Percentiles rank a stretch among this genome's conserved stretches.
Evolutionary conservation across 768 basidiomycete species (phyloP).

Genomic region (Strobilomyces dryophilus): DNA sequence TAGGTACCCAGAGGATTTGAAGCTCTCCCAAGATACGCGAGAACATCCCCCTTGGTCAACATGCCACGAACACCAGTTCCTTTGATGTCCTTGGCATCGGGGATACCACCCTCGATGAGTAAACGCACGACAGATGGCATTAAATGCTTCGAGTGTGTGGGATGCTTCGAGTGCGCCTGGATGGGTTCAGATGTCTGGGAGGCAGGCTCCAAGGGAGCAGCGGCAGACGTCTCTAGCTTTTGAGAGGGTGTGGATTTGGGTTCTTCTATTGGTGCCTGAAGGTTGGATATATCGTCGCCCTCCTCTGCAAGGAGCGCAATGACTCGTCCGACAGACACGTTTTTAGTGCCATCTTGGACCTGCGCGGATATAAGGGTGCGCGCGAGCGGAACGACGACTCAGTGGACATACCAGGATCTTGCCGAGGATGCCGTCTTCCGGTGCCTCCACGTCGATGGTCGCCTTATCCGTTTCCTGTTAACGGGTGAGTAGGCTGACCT

Average conservation of each 20-base stretch:
- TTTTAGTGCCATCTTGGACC: slow-evolving; percentile 76
- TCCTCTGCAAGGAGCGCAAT: slow-evolving; percentile 95
- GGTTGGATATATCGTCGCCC: slow-evolving; percentile 89
- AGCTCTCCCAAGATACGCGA: slow-evolving; percentile 81
- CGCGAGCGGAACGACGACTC: background rate
- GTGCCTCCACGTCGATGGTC: slow-evolving; percentile 97
- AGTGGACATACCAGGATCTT: slow-evolving; percentile 75
- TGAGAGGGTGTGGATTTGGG: slow-evolving; percentile 10
- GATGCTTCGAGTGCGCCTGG: slow-evolving; percentile 33
- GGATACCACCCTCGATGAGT: slow-evolving; percentile 52
- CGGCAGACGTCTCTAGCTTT: slow-evolving; percentile 22
- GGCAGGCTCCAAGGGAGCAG: slow-evolving; percentile 15
- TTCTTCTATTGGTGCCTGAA: slow-evolving; percentile 56
- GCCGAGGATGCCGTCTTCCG: slow-evolving; percentile 91
- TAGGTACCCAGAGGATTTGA: slow-evolving; percentile 73
- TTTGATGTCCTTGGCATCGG: slow-evolving; percentile 63
- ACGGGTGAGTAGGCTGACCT: background rate
- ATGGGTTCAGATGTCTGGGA: slow-evolving; percentile 21
- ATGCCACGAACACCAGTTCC: slow-evolving; percentile 91
- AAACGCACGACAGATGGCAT: slow-evolving; percentile 91
- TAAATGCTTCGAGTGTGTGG: slow-evolving; percentile 61
- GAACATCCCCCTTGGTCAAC: slow-evolving; percentile 94
- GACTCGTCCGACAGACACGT: slow-evolving; percentile 79
- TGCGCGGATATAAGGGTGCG: slow-evolving; percentile 26
- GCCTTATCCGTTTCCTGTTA: slow-evolving; percentile 91